Evolutionary conservation across 148 eudicot genomes (phyloP).

Genomic region (Chenopodium suecicum): DNA sequence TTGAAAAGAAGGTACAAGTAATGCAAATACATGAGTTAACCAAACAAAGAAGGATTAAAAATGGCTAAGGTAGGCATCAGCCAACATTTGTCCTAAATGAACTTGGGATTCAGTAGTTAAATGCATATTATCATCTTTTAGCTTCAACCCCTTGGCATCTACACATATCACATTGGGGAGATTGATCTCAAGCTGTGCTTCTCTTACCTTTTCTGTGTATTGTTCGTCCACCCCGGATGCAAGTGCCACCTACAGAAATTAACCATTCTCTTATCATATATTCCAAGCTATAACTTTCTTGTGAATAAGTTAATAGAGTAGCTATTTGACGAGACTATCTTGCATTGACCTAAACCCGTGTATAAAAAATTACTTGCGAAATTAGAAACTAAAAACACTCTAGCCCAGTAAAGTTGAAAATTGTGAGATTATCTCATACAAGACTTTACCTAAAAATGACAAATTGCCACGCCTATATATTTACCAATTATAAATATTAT

Average conservation of each 20-base stretch:
- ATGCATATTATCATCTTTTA: constrained; percentile 67
- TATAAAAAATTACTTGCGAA: too few species aligned
- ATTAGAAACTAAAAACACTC: too few species aligned
- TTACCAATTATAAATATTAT: too few species aligned
- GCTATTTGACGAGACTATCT: too few species aligned
- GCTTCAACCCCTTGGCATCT: constrained; percentile 78
- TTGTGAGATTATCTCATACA: too few species aligned
- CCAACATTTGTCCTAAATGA: constrained; percentile 60
- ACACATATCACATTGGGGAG: constrained; percentile 69
- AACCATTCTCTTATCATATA: not conserved
- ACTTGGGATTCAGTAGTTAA: constrained; percentile 67
- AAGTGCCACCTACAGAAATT: constrained; percentile 59
- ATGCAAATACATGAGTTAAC: too few species aligned
- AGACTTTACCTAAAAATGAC: too few species aligned
- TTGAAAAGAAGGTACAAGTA: too few species aligned
- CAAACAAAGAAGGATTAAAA: constrained; percentile 25
- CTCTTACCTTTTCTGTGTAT: constrained; percentile 52
- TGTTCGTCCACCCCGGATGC: constrained; percentile 64
- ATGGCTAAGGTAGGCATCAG: constrained; percentile 64
- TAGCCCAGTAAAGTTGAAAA: too few species aligned
- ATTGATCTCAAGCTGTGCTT: constrained; percentile 60
- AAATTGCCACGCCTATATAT: too few species aligned
- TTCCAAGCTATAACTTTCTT: not conserved
- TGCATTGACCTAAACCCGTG: too few species aligned
- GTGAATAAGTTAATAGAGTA: too few species aligned